Conservation (phyloP, 2,329 filamentous ascomycete species). For the Fusarium piperis region DNA sequence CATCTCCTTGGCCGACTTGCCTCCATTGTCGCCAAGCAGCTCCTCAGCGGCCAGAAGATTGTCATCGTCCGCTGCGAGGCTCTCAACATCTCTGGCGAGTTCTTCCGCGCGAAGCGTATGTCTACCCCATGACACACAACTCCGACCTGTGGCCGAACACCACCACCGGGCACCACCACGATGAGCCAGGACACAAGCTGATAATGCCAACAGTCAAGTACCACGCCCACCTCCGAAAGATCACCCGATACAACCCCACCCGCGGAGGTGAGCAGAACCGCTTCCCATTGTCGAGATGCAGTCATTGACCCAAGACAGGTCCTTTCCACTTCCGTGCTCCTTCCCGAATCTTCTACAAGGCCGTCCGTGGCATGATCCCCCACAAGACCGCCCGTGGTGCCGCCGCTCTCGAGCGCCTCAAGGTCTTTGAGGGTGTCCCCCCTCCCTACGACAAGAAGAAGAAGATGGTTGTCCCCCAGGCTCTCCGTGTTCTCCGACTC, state of each 20-base stretch:
- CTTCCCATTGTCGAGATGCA: slow-evolving; percentile 40
- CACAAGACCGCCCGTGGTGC: slow-evolving; percentile 99
- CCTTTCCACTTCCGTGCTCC: slow-evolving; percentile 99
- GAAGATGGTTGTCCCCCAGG: slow-evolving; percentile 99
- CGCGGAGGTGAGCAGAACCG: slow-evolving; percentile 80
- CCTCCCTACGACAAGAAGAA: slow-evolving; percentile 99
- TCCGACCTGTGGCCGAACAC: slow-evolving; percentile 33
- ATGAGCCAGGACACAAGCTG: slow-evolving; percentile 50
- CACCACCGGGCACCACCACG: slow-evolving; percentile 23
- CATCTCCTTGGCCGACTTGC: slow-evolving; percentile 99
- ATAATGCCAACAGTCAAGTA: slow-evolving; percentile 88
- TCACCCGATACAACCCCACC: slow-evolving; percentile 99
- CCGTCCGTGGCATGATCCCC: slow-evolving; percentile 99
- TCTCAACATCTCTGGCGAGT: slow-evolving; percentile 99
- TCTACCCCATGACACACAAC: slow-evolving; percentile 50
- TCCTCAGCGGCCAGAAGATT: slow-evolving; percentile 99
- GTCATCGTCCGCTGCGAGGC: slow-evolving; percentile 98
- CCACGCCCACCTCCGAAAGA: slow-evolving; percentile 99
- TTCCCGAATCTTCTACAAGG: slow-evolving; percentile 99
- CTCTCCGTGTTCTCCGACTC: slow-evolving; percentile 92
- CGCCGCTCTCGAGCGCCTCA: slow-evolving; percentile 96
- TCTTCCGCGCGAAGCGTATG: slow-evolving; percentile 99
- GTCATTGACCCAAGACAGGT: slow-evolving; percentile 64
- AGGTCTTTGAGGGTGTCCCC: slow-evolving; percentile 99
- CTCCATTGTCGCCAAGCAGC: slow-evolving; percentile 98